Percentiles rank a stretch among this genome's conserved stretches.
These are phyloP conservation scores for Boletus eberwhitei DNA, from an alignment of 768 basidiomycete species.

Conservation along the genomic window DNA sequence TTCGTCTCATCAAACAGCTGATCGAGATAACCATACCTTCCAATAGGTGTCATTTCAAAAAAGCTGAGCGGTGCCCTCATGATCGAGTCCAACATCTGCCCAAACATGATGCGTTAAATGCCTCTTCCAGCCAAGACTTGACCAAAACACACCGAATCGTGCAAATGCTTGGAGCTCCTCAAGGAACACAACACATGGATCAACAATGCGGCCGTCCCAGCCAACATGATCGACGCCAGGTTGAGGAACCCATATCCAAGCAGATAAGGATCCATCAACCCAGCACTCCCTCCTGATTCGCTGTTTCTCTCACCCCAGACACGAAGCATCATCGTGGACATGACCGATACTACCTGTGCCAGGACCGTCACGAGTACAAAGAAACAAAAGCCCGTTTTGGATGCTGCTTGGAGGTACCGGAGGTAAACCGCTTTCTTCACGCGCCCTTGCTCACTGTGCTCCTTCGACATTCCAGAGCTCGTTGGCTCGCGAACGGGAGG, in stretches of 20 bases:
- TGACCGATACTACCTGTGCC: conserved; percentile 59
- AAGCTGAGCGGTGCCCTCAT: conserved; percentile 83
- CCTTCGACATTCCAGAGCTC: conserved; percentile 53
- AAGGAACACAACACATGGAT: conserved; percentile 79
- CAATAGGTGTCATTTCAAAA: conserved; percentile 87
- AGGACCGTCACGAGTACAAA: conserved; percentile 54
- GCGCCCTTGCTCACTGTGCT: conserved; percentile 75
- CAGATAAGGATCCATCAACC: conserved; percentile 54
- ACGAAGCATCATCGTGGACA: conserved; percentile 63
- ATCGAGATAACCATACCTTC: conserved; percentile 47
- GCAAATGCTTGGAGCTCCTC: conserved; percentile 68
- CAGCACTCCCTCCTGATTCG: conserved; percentile 51
- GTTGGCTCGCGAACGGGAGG: conserved; percentile 37
- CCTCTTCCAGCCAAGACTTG: not conserved
- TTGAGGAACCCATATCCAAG: conserved; percentile 68
- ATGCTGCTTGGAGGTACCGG: conserved; percentile 77
- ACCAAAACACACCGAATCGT: conserved; percentile 59
- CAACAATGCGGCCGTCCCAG: conserved; percentile 53
- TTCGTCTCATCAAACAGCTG: not conserved
- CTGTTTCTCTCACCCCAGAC: conserved; percentile 81
- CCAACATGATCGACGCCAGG: conserved; percentile 50
- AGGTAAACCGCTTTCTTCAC: conserved; percentile 77
- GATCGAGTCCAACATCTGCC: conserved; percentile 73
- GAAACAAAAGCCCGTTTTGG: conserved; percentile 64
- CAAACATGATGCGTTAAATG: not conserved